phyloP scores from a whole-genome alignment of 169 alveolate species.

The Cryptosporidium sp. region DNA sequence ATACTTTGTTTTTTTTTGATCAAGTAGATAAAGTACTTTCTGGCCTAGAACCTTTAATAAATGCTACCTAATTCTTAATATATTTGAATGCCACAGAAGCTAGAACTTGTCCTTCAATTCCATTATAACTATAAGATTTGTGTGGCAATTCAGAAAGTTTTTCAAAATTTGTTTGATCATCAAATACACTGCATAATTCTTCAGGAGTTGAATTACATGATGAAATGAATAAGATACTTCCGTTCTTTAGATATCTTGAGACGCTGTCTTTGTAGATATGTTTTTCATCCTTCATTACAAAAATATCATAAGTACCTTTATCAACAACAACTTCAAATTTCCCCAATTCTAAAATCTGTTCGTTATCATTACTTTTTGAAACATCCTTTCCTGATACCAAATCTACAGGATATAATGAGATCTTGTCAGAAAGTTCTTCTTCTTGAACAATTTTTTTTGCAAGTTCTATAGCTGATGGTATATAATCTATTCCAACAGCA shows the following conservation, averaged over 20 bases:
- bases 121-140: slow-evolving; percentile 61
- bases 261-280: slow-evolving; percentile 74
- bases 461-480: slow-evolving; percentile 79
- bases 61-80: neutral
- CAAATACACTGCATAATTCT: slow-evolving; percentile 76
- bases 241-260: slow-evolving; percentile 75
- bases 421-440: slow-evolving; percentile 72
- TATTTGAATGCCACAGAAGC: slow-evolving; percentile 71
- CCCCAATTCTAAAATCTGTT: slow-evolving; percentile 53
- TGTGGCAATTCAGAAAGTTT: slow-evolving; percentile 46
- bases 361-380: slow-evolving; percentile 23
- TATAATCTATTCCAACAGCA: slow-evolving; percentile 81
- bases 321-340: slow-evolving; percentile 78
- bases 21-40: slow-evolving; percentile 42
- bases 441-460: slow-evolving; percentile 73
- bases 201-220: slow-evolving; percentile 82
- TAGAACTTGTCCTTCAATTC: slow-evolving; percentile 58
- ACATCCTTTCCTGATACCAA: slow-evolving; percentile 65
- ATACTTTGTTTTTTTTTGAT: slow-evolving; percentile 40
- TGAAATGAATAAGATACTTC: slow-evolving; percentile 76
- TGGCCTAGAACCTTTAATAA: neutral
- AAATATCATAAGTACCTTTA: slow-evolving; percentile 82
- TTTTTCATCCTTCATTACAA: slow-evolving; percentile 79
- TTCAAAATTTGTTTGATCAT: slow-evolving; percentile 5
- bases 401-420: slow-evolving; percentile 68